Conservation (phyloP, 805 yeast species). For the Wickerhamomyces ciferrii region DNA sequence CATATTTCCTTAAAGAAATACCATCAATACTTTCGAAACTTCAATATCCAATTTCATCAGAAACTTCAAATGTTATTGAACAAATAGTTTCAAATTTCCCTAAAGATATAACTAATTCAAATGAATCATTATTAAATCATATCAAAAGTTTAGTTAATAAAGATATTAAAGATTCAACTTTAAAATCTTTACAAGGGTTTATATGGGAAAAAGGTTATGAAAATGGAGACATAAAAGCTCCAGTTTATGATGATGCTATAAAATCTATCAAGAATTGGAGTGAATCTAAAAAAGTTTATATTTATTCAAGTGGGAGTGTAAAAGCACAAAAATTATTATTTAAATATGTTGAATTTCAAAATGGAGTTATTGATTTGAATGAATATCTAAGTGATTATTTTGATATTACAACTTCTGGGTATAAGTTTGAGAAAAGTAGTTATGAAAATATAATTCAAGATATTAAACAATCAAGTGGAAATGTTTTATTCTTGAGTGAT, state of each 20-base stretch:
- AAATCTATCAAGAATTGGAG: constrained; percentile 43
- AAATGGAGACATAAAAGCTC: constrained; percentile 71
- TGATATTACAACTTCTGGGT: constrained; percentile 83
- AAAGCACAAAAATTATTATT: constrained; percentile 82
- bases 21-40: constrained; percentile 32
- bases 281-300: constrained; percentile 38
- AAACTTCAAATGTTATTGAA: constrained; percentile 15
- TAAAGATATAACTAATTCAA: constrained; percentile 14
- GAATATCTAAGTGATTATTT: constrained; percentile 58
- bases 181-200: constrained; percentile 78
- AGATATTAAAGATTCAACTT: constrained; percentile 73
- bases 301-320: constrained; percentile 88
- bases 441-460: constrained; percentile 48
- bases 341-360: constrained; percentile 45
- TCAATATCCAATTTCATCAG: constrained; percentile 21
- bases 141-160: constrained; percentile 50
- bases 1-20: constrained; percentile 57
- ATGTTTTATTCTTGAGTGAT: constrained; percentile 71
- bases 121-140: constrained; percentile 35
- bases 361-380: constrained; percentile 44
- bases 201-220: constrained; percentile 81
- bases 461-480: constrained; percentile 27
- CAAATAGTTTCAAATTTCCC: constrained; percentile 17
- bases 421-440: constrained; percentile 51
- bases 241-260: constrained; percentile 71